Percentiles rank a stretch among this genome's conserved stretches.
Conservation (phyloP, 2,329 filamentous ascomycete species). For the Talaromyces verruculosus region DNA sequence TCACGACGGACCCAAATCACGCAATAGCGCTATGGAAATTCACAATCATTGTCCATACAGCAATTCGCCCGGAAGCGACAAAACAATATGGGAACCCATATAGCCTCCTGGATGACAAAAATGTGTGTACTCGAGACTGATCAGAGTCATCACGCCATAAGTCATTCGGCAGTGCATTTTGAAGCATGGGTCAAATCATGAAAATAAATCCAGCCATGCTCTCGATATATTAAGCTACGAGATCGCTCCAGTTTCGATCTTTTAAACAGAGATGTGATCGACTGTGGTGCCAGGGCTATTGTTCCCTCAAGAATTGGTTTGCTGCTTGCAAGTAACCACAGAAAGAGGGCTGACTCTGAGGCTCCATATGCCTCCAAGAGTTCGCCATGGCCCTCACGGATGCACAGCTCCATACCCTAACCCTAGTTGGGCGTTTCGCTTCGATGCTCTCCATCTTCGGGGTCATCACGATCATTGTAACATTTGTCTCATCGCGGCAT, state of each 20-base stretch:
- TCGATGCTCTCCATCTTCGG: slow-evolving; percentile 37
- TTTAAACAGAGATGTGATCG: not conserved
- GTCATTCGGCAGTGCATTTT: not conserved
- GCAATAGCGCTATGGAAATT: not conserved
- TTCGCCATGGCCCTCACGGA: slow-evolving; percentile 27
- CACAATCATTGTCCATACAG: slow-evolving; percentile 3
- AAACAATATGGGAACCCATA: not conserved
- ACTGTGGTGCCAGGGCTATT: not conserved
- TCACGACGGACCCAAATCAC: not conserved
- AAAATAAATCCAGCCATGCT: not conserved
- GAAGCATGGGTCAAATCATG: not conserved
- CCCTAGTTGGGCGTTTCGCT: slow-evolving; percentile 33
- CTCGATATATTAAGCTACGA: not conserved
- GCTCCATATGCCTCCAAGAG: not conserved
- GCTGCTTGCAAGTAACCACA: not conserved
- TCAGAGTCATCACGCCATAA: slow-evolving; percentile 1
- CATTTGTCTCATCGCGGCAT: slow-evolving; percentile 34
- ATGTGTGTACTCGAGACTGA: not conserved
- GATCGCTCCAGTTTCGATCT: not conserved
- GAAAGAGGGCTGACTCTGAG: not conserved
- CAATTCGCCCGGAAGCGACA: not conserved
- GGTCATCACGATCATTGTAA: slow-evolving; percentile 36
- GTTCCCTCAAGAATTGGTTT: not conserved
- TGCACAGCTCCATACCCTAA: slow-evolving; percentile 30
- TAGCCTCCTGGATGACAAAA: not conserved